Base-by-base conservation (phyloP, 176 grass and related monocot genomes). In the Rhynchospora tenuis region DNA sequence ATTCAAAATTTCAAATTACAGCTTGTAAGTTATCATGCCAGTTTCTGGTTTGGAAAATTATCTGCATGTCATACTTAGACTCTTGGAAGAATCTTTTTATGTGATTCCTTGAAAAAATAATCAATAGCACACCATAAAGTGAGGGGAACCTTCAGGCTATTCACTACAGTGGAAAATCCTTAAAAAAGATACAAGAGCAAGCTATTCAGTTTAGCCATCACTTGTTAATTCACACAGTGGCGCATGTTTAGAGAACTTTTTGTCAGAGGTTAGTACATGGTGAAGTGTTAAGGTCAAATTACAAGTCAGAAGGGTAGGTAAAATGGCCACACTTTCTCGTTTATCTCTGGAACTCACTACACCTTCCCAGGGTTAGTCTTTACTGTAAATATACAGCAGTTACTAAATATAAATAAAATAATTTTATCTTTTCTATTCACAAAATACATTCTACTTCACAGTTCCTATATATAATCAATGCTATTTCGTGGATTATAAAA, bases 1-100 rank as follows among this genome's bases (percentile, higher is more conserved):
- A 77, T 77, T 46, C 12, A 56, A 54, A 77, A 9, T 56, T 77
- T 46, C 12, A 56, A 54, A 77, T 55, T 77, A 77, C 46, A 75
- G 52, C 71, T 54, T 77, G 26, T 77, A 54, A 56, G 28, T 61
- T 61, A 61, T 61, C 59, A 61, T 24, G 59, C 59, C 19, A 61
- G 20, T 61, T 9, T 61, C 24, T 26, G 8, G 59, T 23, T 19
- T 19, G 3, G 24, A 61, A 23, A n/a, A 61, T 61, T 9, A 59
- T 59, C 10, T 26, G 20, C 20, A 61, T 10, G 20, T 19, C 20
- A 22, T 61, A 24, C 59, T 61, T 8, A 61, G 20, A 60, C 20
- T 57, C 2, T 0, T 19, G 19, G 19, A 57, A 17, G 5, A 57
- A 57, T 19, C 55, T 4, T 56, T 16, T 13, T 5, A 57, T 57